Evolutionary conservation across 2,329 filamentous ascomycete species (phyloP), one percentile per base, ranked within the genome.

Genomic region (Epichloe sp.): DNA sequence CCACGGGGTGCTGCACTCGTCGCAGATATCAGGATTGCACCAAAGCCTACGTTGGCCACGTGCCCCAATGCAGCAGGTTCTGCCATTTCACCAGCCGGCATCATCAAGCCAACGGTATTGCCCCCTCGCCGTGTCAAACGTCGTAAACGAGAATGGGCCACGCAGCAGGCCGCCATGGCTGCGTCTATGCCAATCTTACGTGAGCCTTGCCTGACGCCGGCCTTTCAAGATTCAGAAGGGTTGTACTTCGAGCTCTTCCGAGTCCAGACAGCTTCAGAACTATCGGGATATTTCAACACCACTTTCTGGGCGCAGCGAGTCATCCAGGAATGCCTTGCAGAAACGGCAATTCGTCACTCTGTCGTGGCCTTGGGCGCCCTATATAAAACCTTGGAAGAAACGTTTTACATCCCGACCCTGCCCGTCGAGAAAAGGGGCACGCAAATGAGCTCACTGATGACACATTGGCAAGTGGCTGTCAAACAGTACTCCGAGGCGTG

Each of bases 221-320:
- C 72, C 7, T 72, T 82, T 34, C 65, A 69, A 49, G 65, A 71
- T 5, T 67, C 70, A 46, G 80, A 85, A 54, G 71, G 69, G 17
- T 72, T 75, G 47, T 83, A 83, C 57, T 83, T 83, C 58, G 73
- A 80, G 52, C 65, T 83, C 12, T 84, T 85, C 58, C 74, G 76
- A 42, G 69, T 74, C 26, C 77, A 78, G 43, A 83, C 82, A 0
- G 78, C 80, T 1, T 75, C 68, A 45, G 79, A 83, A 58, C 67
- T 85, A 6, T 83, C 81, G 0, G 81, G 82, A 12, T 85, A 81
- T 60, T 85, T 85, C 54, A 78, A 84, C 59, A 77, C 75, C 19
- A 70, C 74, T 2, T 85, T 85, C 59, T 86, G 82, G 82, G 80
- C 74, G 1, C 70, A 74, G 43, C 74, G 76, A 36, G 80, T 85